Conservation (phyloP, 2,329 filamentous ascomycete species). For the Monilinia aucupariae region DNA sequence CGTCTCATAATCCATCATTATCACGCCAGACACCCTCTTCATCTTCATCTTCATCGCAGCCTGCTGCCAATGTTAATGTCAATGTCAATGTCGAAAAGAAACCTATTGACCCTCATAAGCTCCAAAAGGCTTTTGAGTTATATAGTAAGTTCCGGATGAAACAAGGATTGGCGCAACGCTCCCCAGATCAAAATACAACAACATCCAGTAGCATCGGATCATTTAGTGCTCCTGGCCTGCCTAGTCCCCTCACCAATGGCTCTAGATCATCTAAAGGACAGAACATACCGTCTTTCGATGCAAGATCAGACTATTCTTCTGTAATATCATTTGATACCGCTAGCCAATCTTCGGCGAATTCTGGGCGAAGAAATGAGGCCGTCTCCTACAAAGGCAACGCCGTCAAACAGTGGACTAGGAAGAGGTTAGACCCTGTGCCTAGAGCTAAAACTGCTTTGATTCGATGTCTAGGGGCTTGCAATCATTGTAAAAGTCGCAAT, state of each 20-base stretch:
- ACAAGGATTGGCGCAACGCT: constrained; percentile 24
- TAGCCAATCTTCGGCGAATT: constrained; percentile 20
- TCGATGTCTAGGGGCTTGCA: constrained; percentile 29
- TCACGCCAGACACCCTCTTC: constrained; percentile 15
- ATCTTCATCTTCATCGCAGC: constrained; percentile 8
- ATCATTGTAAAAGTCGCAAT: constrained; percentile 23
- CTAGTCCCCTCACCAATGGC: constrained; percentile 20
- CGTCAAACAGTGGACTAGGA: constrained; percentile 26
- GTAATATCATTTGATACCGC: constrained; percentile 30
- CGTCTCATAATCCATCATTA: constrained; percentile 15
- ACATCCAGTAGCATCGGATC: constrained; percentile 17
- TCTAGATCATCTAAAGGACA: constrained; percentile 25
- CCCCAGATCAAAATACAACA: constrained; percentile 19
- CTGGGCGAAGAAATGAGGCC: constrained; percentile 17
- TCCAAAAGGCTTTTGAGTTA: constrained; percentile 24
- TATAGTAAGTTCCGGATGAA: constrained; percentile 24
- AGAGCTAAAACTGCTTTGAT: constrained; percentile 32
- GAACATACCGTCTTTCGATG: constrained; percentile 20
- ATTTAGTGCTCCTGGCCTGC: constrained; percentile 19
- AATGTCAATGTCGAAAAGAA: constrained; percentile 11
- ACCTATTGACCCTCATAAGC: constrained; percentile 26
- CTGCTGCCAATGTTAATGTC: no score
- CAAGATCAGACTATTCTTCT: constrained; percentile 27
- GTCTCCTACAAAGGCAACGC: constrained; percentile 28
- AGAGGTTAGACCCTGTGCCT: constrained; percentile 20